These are phyloP conservation scores for Mollisia scopiformis DNA, from an alignment of 2,329 filamentous ascomycete genomes.

Conservation along the genomic window DNA sequence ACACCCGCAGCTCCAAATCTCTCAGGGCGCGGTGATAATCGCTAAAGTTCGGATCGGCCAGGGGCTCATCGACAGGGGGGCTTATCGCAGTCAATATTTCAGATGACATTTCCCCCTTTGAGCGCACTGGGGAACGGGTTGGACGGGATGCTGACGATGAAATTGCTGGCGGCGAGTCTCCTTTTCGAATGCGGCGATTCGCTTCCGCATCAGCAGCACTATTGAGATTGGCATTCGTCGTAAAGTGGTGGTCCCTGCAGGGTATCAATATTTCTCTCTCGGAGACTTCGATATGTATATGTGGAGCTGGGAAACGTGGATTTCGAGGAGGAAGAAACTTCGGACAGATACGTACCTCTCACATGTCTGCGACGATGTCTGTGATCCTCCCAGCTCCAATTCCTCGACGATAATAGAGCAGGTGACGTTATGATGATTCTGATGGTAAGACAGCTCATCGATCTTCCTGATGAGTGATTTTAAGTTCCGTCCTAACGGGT, in stretches of 20 bases:
- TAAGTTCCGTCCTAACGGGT: conserved; percentile 1
- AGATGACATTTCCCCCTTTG: background rate
- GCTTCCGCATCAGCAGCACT: conserved; percentile 4
- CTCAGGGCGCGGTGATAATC: background rate
- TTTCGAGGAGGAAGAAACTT: too few species aligned
- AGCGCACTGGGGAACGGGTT: background rate
- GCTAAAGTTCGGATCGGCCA: background rate
- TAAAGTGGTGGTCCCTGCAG: background rate
- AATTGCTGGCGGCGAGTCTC: background rate
- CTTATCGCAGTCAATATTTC: conserved; percentile 12
- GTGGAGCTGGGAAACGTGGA: background rate
- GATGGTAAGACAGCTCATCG: conserved; percentile 29
- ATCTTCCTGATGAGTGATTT: conserved; percentile 21
- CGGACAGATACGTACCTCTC: too few species aligned
- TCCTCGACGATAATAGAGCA: conserved; percentile 16
- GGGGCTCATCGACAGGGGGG: background rate
- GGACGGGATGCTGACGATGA: background rate
- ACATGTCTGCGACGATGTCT: too few species aligned
- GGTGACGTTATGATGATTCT: conserved; percentile 24
- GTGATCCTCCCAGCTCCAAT: conserved; percentile 1
- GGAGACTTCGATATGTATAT: background rate
- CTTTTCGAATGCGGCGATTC: background rate
- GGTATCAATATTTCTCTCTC: conserved; percentile 8
- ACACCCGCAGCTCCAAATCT: background rate
- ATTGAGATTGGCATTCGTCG: background rate